These are phyloP conservation scores for Castanea mollissima DNA, from an alignment of 306 rosid genomes.

Conservation along the genomic window DNA sequence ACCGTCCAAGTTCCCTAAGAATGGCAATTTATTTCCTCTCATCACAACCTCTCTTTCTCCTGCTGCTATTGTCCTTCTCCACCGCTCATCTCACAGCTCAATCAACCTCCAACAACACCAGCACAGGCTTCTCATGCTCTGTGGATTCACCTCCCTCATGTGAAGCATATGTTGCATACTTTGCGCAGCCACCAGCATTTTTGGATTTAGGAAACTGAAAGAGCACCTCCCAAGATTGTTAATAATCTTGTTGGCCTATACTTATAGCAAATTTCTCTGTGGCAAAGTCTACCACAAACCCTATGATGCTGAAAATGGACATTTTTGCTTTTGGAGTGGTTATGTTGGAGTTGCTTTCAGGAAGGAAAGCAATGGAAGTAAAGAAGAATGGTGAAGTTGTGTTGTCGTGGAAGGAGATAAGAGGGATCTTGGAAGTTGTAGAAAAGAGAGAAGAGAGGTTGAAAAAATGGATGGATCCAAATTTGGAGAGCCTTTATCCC, in stretches of 20 bases:
- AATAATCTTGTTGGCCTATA: too few relatives aligned
- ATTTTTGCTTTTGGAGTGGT: constrained; percentile 73
- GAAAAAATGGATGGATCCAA: constrained; percentile 65
- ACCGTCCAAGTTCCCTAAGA: constrained; percentile 14
- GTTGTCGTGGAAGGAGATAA: constrained; percentile 64
- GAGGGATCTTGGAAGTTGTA: constrained; percentile 47
- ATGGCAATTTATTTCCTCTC: constrained; percentile 47
- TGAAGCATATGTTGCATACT: constrained; percentile 62
- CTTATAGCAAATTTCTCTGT: constrained; percentile 48
- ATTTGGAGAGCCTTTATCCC: constrained; percentile 40
- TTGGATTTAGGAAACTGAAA: constrained; percentile 30
- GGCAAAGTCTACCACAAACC: constrained; percentile 54
- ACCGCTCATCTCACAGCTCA: constrained; percentile 32
- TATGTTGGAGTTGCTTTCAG: constrained; percentile 63
- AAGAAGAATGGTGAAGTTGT: constrained; percentile 55
- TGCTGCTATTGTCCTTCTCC: constrained; percentile 27
- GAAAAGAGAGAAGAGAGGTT: constrained; percentile 47
- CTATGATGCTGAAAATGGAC: constrained; percentile 51
- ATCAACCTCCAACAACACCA: constrained; percentile 12
- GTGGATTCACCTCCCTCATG: constrained; percentile 47
- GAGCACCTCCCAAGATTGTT: too few relatives aligned
- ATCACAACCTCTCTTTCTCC: constrained; percentile 18
- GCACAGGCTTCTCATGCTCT: constrained; percentile 56
- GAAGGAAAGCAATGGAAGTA: constrained; percentile 47
- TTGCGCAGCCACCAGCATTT: constrained; percentile 42